phyloP scores from a whole-genome alignment of 345 rosid genomes.

The Chamaenerion angustifolium region DNA sequence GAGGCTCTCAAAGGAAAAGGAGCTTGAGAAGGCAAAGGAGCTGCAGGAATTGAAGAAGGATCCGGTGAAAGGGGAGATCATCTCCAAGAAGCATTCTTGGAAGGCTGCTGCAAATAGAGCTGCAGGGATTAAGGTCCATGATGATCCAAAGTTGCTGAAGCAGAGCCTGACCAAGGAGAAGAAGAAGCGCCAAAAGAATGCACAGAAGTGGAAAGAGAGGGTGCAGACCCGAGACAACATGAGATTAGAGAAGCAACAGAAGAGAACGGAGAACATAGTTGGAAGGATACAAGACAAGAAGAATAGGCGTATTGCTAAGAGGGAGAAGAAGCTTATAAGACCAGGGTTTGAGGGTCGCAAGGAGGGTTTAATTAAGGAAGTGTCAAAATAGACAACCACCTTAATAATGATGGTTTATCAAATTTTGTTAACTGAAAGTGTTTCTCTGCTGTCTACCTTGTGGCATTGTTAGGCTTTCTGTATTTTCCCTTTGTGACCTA shows the following conservation, averaged over 20 bases:
- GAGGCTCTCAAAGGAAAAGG: conserved; percentile 44
- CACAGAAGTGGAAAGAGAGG: conserved; percentile 82
- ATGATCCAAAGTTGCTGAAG: conserved; percentile 66
- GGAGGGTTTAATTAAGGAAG: conserved; percentile 18
- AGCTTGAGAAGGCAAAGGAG: conserved; percentile 57
- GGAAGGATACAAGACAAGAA: conserved; percentile 63
- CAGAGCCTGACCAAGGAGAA: conserved; percentile 63
- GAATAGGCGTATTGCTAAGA: conserved; percentile 53
- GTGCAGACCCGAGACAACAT: conserved; percentile 41
- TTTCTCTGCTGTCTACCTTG: too few species aligned
- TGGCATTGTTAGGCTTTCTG: too few species aligned
- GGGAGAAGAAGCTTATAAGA: conserved; percentile 79
- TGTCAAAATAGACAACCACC: neutral
- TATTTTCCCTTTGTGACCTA: too few species aligned
- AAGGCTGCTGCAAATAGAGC: conserved; percentile 67
- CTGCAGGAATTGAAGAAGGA: conserved; percentile 60
- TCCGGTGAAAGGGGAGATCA: conserved; percentile 53
- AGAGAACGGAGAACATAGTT: conserved; percentile 56
- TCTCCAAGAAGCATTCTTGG: conserved; percentile 64
- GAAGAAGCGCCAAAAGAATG: conserved; percentile 59
- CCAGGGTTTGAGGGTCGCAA: conserved; percentile 90
- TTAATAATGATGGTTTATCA: too few species aligned
- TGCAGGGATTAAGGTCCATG: conserved; percentile 69
- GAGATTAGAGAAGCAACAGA: conserved; percentile 61
- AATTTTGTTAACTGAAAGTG: too few species aligned